These are phyloP conservation scores for Eucalyptus leucophloia DNA, from an alignment of 345 rosid species.

Conservation along the genomic window DNA sequence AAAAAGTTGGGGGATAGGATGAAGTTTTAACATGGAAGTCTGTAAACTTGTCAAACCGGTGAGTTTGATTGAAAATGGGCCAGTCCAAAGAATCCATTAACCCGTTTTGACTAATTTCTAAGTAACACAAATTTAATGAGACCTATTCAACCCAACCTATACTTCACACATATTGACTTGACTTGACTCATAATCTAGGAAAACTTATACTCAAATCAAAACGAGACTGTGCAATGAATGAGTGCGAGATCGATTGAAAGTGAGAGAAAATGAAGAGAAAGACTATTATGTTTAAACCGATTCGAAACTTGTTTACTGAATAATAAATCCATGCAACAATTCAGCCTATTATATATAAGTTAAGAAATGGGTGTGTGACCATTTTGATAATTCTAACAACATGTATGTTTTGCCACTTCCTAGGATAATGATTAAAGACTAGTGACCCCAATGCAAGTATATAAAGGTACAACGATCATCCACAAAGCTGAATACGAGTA, in stretches of 20 bases:
- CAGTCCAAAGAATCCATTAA: fast-evolving
- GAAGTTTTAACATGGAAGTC: neutral
- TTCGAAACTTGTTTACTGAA: too few species aligned
- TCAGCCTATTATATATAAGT: too few species aligned
- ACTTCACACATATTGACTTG: fast-evolving
- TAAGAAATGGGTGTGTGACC: neutral
- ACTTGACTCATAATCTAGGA: fast-evolving
- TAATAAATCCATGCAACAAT: neutral
- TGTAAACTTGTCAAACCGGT: fast-evolving
- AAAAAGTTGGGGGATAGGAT: neutral
- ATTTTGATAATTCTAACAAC: neutral
- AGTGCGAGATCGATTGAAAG: neutral
- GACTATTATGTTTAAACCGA: too few species aligned
- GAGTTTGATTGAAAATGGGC: neutral
- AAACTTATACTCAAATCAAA: too few species aligned
- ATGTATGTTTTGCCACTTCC: neutral
- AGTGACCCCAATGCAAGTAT: neutral
- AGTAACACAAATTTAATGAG: fast-evolving
- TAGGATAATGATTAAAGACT: neutral
- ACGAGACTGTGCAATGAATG: fast-evolving
- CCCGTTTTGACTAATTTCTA: too few species aligned
- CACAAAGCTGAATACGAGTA: neutral
- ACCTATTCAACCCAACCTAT: fast-evolving
- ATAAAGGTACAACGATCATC: too few species aligned
- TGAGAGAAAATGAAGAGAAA: too few species aligned